Evolutionary conservation across 768 basidiomycete genomes (phyloP).

Genomic region (Suillus placidus): DNA sequence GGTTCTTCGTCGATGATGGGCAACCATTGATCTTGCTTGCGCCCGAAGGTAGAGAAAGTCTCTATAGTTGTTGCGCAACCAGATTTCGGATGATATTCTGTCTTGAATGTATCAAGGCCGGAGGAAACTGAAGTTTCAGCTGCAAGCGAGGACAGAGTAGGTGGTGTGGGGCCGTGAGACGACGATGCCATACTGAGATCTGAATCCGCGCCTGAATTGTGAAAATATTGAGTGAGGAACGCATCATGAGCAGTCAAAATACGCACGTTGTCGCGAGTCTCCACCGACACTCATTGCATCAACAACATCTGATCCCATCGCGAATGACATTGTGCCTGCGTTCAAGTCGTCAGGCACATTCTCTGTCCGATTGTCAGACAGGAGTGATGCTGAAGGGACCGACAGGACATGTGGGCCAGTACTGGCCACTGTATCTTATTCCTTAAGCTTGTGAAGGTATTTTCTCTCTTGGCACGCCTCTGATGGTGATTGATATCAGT

Average conservation of each 20-base stretch:
- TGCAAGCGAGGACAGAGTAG: not conserved
- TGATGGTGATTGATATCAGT: too few relatives aligned
- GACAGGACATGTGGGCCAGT: not conserved
- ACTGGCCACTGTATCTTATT: too few relatives aligned
- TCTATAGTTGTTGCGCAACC: constrained; percentile 10
- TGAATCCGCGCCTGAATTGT: not conserved
- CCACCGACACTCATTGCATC: not conserved
- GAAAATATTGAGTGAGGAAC: not conserved
- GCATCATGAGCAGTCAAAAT: not conserved
- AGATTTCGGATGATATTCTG: constrained; percentile 26
- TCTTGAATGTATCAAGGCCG: not conserved
- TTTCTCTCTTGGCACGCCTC: too few relatives aligned
- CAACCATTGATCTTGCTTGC: not conserved
- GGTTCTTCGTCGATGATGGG: constrained; percentile 16
- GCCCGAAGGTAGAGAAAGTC: constrained; percentile 19
- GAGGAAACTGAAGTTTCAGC: not conserved
- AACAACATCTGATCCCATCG: not conserved
- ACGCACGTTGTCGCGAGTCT: not conserved
- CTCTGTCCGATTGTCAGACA: not conserved
- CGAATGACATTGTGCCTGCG: not conserved
- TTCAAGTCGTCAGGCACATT: not conserved
- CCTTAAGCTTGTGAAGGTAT: too few relatives aligned
- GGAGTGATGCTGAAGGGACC: not conserved
- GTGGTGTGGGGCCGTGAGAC: not conserved
- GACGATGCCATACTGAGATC: not conserved